Base-by-base conservation (phyloP, 164 flowering plant genomes). In the Nelumbo lutea region DNA sequence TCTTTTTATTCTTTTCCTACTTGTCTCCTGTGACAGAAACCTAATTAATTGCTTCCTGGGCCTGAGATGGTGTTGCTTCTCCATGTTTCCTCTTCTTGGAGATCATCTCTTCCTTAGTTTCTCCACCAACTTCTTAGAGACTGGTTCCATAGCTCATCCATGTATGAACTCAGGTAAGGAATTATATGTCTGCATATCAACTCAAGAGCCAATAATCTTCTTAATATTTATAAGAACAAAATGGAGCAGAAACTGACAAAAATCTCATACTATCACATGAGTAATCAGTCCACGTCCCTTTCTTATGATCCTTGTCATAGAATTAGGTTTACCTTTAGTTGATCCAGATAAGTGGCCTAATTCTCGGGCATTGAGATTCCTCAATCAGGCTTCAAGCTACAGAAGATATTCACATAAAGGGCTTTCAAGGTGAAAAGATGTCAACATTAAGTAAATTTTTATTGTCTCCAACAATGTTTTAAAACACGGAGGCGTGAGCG, bases 261-360 rank as follows among this genome's bases (percentile, higher is more conserved):
- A 59, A 42, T 10, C 5, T 5, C 47, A 62, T 4, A 85, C 93
- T 88, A 86, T 88, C 13, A 88, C 87, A 52, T 90, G 72, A 57
- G 87, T 85, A 42, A 88, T 82, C 71, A 88, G 75, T 87, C 1
- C 86, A 87, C 44, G 85, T 67, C 4, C 88, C 87, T 70, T 81
- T 79, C 85, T 86, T 87, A 3, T 78, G 68, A 43, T 88, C 90
- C 79, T 87, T 87, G 78, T 85, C 87, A 72, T 88, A 86, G 52
- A 72, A 76, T 78, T 88, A 88, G 91, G 88, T 71, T 88, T 88
- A 59, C 93, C 91, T 80, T 85, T 88, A 63, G 79, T 85, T 59
- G 94, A 85, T 0, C 88, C 89, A 71, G 90, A 88, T 58, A 82
- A 79, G 41, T 73, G 82, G 61, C 89, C 72, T 64, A 85, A 75